Conservation (phyloP, 2,329 filamentous ascomycete species). For the Lachnellula occidentalis region DNA sequence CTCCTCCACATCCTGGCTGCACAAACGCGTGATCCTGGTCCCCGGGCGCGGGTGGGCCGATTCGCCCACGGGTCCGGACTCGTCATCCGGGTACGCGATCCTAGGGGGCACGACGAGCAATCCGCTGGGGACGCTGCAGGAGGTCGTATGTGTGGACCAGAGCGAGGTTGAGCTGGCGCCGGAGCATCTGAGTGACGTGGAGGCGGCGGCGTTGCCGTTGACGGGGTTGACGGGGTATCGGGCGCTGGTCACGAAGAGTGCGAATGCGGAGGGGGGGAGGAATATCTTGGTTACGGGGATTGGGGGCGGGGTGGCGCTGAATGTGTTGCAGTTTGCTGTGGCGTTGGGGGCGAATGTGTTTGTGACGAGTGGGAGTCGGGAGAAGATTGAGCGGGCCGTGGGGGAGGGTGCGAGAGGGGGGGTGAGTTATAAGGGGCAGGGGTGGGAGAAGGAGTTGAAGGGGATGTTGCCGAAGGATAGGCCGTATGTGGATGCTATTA, state of each 20-base stretch:
- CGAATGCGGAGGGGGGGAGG: constrained; percentile 54
- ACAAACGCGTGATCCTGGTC: constrained; percentile 71
- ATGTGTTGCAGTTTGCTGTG: constrained; percentile 73
- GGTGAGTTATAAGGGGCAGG: constrained; percentile 71
- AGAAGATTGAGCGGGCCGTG: constrained; percentile 66
- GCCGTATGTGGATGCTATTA: constrained; percentile 71
- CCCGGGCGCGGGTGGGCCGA: constrained; percentile 74
- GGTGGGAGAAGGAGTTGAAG: constrained; percentile 75
- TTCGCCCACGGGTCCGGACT: constrained; percentile 68
- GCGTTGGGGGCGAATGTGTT: constrained; percentile 49
- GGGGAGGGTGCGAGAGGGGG: constrained; percentile 73
- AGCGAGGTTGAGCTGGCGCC: constrained; percentile 73
- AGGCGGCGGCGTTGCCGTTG: constrained; percentile 80
- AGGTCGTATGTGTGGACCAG: constrained; percentile 64
- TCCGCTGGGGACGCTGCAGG: constrained; percentile 66
- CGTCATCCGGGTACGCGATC: constrained; percentile 53
- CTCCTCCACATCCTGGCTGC: constrained; percentile 45
- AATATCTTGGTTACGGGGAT: constrained; percentile 88
- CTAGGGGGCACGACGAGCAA: constrained; percentile 63
- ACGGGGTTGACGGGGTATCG: constrained; percentile 87
- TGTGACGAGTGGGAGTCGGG: constrained; percentile 49
- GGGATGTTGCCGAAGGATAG: constrained; percentile 57
- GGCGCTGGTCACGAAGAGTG: constrained; percentile 73
- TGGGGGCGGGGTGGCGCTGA: constrained; percentile 84
- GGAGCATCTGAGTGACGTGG: constrained; percentile 60